Conservation (phyloP, 148 eudicot genomes). For the Nepenthes mirabilis region DNA sequence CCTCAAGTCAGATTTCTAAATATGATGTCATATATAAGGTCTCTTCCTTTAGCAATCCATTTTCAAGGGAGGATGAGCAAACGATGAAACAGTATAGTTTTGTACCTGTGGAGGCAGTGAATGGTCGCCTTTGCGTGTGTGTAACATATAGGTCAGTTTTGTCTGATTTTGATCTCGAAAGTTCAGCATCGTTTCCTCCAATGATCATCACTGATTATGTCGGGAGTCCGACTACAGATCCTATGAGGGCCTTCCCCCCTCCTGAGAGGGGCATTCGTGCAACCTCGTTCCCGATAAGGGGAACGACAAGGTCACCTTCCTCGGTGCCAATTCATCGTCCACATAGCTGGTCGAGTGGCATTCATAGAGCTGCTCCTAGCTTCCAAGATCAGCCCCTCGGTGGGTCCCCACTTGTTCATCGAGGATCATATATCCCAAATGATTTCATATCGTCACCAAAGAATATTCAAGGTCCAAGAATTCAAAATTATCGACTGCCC, state of each 20-base stretch:
- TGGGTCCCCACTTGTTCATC: constrained; percentile 52
- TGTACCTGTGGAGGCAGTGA: constrained; percentile 60
- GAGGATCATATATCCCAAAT: constrained; percentile 24
- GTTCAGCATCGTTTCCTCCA: constrained; percentile 56
- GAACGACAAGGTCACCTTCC: constrained; percentile 28
- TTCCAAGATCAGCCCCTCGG: constrained; percentile 26
- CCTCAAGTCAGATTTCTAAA: constrained; percentile 40
- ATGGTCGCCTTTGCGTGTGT: constrained; percentile 66
- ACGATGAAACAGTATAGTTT: constrained; percentile 67
- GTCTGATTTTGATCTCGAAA: constrained; percentile 56
- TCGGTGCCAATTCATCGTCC: constrained; percentile 59
- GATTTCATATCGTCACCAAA: constrained; percentile 38
- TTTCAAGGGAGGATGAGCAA: constrained; percentile 65
- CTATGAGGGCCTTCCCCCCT: constrained; percentile 66
- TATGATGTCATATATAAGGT: constrained; percentile 71
- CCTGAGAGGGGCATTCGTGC: constrained; percentile 28
- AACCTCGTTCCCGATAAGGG: constrained; percentile 38
- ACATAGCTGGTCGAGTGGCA: constrained; percentile 86
- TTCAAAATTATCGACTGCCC: constrained; percentile 32
- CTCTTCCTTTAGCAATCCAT: constrained; percentile 62
- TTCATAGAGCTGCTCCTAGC: constrained; percentile 25
- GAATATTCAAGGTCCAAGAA: constrained; percentile 39
- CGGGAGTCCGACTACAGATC: constrained; percentile 90
- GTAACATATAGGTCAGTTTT: constrained; percentile 58
- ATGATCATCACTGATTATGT: constrained; percentile 86